phyloP scores from a whole-genome alignment of 768 basidiomycete genomes.

The Tubosaeta brunneosetosa region DNA sequence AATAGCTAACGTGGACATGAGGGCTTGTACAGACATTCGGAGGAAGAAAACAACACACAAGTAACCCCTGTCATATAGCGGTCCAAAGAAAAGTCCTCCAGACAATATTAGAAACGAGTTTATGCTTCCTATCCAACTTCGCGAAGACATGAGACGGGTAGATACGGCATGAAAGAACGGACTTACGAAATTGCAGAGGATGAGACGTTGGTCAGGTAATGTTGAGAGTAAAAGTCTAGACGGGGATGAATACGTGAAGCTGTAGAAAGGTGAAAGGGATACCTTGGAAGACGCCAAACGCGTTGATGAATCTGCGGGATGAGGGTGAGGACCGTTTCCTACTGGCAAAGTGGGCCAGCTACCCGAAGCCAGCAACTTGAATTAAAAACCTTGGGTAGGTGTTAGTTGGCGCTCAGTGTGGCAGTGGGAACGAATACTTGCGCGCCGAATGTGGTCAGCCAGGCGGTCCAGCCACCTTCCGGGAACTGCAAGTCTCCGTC shows the following conservation, averaged over 20 bases:
- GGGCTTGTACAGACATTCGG: background rate
- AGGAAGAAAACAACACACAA: conserved; percentile 31
- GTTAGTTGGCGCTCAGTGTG: background rate
- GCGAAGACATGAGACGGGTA: background rate
- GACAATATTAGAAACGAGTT: conserved; percentile 43
- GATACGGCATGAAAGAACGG: background rate
- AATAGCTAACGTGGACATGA: conserved; percentile 28
- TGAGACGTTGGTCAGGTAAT: conserved; percentile 33
- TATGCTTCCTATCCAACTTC: conserved; percentile 45
- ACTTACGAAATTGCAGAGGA: conserved; percentile 36
- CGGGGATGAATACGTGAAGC: background rate
- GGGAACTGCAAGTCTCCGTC: conserved; percentile 6
- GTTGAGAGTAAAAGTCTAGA: conserved; percentile 37
- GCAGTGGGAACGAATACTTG: conserved; percentile 1
- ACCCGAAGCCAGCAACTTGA: conserved; percentile 38
- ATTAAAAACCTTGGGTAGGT: conserved; percentile 27
- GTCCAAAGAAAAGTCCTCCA: conserved; percentile 43
- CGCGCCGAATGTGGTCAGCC: conserved; percentile 24
- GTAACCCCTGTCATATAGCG: conserved; percentile 49
- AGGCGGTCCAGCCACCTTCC: conserved; percentile 26
- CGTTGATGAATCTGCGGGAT: conserved; percentile 27
- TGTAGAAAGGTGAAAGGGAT: background rate
- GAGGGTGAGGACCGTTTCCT: background rate
- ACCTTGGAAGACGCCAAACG: conserved; percentile 42
- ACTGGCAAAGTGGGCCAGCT: background rate